Base-by-base conservation (phyloP, 768 basidiomycete genomes). In the Podaxis mareebaensis region DNA sequence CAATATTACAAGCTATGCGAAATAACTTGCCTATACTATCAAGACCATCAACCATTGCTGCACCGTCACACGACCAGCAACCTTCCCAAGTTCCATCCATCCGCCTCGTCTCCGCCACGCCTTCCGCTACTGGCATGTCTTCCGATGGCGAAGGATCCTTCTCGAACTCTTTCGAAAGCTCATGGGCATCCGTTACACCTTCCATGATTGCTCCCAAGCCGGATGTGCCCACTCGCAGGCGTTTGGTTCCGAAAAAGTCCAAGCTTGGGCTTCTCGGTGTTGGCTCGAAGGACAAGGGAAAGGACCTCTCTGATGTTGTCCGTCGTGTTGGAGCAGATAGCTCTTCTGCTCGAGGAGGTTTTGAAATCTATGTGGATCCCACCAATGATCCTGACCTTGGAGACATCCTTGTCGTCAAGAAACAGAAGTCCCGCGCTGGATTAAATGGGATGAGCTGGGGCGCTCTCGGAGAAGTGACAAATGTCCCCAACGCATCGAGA, bases 351-450 rank as follows among this genome's bases (percentile, higher is more conserved):
- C 73, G 74, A n/a, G 76, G 82, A 4, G 85, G 85, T 0, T 87
- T 90, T 68, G 90, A 92, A 66, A 90, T 92, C 52, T 83, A 80
- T 67, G 88, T 92, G 8, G 91, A 92, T 65, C 85, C 87, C 1
- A 75, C 80, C 0, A 76, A 81, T 24, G 88, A 90, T 67, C 83
- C 85, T 0, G 89, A 90, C 22, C 77, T 87, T 39, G 88, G 83
- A 5, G 89, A 91, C 66, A 84, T 92, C 20, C 71, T 90, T 22
- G 79, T 92, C 71, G 85, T 92, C 40, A 90, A 88, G 82, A 91
- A 90, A 82, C 87, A 87, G 78, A 91, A 89, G 67, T 85, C 84
- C 0, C 76, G 91, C 0, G 78, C 79, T 0, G 87, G 75, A 1
- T 71, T 93, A 64, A 83, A 89, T 67, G 85, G 83, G 74, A 76